Evolutionary conservation across 192 early-diverging fungal genomes (phyloP).

Genomic region (Coemansia sp.): DNA sequence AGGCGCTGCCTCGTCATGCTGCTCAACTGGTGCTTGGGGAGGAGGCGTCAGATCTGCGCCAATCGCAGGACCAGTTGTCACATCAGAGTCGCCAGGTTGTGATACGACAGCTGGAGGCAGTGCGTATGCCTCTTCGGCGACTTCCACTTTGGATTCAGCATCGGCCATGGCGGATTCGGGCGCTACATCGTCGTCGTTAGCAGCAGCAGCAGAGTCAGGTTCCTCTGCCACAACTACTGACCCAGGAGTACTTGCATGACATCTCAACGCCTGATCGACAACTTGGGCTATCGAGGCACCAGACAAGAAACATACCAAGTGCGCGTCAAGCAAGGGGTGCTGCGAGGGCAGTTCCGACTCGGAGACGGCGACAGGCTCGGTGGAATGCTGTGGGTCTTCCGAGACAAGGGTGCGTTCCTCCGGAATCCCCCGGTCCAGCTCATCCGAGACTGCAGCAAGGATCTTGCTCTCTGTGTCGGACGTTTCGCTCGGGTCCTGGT

Average conservation of each 20-base stretch:
- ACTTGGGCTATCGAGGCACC: background rate
- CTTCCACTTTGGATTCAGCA: background rate
- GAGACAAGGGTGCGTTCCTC: background rate
- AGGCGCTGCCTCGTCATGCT: constrained; percentile 1
- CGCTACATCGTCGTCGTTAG: background rate
- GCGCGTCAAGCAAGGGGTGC: background rate
- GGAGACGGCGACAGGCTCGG: background rate
- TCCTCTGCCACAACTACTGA: background rate
- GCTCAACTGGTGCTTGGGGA: background rate
- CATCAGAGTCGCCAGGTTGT: background rate
- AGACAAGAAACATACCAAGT: background rate
- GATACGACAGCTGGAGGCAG: background rate
- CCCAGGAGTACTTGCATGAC: background rate
- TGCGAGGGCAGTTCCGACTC: background rate
- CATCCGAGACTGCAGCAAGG: background rate
- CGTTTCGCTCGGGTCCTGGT: background rate
- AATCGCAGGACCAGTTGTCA: background rate
- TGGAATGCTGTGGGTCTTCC: background rate
- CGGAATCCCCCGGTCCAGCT: background rate
- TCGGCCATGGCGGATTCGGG: background rate
- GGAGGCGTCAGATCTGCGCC: background rate
- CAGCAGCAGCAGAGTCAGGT: background rate
- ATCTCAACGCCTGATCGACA: background rate
- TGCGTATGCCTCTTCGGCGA: background rate
- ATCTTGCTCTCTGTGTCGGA: constrained; percentile 3